Evolutionary conservation across 495 filamentous ascomycete genomes (phyloP), one percentile per base, ranked within the genome.

Genomic region (Thozetella sp.): DNA sequence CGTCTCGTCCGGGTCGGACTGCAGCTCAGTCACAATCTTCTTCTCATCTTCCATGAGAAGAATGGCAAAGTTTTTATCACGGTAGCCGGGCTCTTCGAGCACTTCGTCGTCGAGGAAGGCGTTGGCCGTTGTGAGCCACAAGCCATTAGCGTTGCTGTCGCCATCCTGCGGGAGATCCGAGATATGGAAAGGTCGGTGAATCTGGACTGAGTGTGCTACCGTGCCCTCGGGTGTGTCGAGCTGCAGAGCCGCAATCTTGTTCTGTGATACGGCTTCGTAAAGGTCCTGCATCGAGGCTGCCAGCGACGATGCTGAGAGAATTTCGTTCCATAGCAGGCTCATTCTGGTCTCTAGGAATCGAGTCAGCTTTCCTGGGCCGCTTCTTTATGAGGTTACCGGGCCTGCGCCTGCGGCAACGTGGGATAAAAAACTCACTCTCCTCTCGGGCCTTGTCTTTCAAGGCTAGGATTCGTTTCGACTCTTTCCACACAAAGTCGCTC

Each of bases 101-200:
- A 80, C 79, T 25, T 92, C 89, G 56, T 93, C 88, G 23, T 83
- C 79, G 50, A 82, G 83, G 53, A 91, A 83, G n/a, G 87, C 84
- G 70, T 91, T 90, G 26, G 91, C 90, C 0, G 92, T 96, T 1
- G 92, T 96, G 25, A 97, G 75, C 86, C 90, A 93, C 10, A 97
- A 78, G 0, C 94, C 93, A 80, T 85, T 68, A 83, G 87, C 66
- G 76, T 85, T 58, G 81, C 81, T 56, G 86, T 90, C 51, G 80
- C 86, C 69, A 2, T 88, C 83, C 3, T 83, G 82, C 13, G 91
- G 88, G 19, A 96, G 74, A 55, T 88, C 87, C 3, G 89, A 81
- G 3, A 91, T 88, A 30, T 91, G 92, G 24, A 88, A 89, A 12
- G 90, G 81, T 23, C 91, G 82, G 1, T 93, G 93, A 15, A 97